These are phyloP conservation scores for Pythium guiyangense DNA, from an alignment of 352 stramenopile genomes.

Conservation along the genomic window DNA sequence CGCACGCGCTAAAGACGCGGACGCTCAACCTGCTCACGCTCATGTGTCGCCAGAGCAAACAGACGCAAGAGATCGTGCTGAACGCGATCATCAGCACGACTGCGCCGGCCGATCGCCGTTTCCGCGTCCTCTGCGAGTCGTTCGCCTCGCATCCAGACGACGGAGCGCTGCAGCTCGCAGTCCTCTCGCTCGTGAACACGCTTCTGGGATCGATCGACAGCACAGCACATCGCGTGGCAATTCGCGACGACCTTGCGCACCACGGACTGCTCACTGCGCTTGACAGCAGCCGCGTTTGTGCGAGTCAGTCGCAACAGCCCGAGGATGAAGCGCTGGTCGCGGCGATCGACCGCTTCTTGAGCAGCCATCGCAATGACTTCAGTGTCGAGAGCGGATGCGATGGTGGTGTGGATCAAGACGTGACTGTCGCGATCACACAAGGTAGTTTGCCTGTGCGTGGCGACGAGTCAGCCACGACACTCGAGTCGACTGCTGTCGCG, in stretches of 20 bases:
- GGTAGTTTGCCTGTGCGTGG: no score
- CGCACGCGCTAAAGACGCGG: conserved; percentile 21
- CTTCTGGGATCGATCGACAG: conserved; percentile 32
- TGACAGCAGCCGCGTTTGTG: conserved; percentile 14
- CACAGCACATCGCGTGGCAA: conserved; percentile 18
- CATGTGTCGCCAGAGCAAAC: conserved; percentile 28
- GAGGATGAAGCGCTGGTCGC: neutral
- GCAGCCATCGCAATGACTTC: neutral
- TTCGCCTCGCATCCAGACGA: conserved; percentile 27
- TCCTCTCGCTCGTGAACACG: conserved; percentile 43
- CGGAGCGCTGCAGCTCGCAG: conserved; percentile 17
- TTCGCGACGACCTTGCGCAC: conserved; percentile 40
- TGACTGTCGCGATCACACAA: conserved; percentile 4
- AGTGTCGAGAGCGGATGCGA: neutral
- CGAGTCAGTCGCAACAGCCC: no score
- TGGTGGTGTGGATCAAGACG: neutral
- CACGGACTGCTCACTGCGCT: conserved; percentile 27
- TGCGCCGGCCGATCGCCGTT: conserved; percentile 10
- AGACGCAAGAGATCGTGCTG: conserved; percentile 23
- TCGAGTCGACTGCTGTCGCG: no score
- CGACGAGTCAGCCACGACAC: no score
- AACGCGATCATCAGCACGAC: conserved; percentile 19
- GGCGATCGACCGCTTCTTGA: conserved; percentile 6
- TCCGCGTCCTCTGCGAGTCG: conserved; percentile 24
- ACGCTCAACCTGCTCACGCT: conserved; percentile 29